Conservation (phyloP, 2,329 filamentous ascomycete genomes). For the Cladosporium oxysporum region DNA sequence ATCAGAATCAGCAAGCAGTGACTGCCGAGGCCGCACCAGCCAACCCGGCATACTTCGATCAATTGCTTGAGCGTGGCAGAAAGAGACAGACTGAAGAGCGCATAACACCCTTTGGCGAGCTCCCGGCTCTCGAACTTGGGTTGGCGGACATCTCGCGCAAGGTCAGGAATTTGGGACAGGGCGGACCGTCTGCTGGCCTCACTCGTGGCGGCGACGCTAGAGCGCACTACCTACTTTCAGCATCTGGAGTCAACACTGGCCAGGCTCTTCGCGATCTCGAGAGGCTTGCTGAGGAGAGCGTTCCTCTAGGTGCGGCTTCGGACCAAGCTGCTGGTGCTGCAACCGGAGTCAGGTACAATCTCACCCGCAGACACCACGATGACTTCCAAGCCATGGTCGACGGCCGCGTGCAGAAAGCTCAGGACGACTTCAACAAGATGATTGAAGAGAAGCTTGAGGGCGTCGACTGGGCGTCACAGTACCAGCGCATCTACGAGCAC, state of each 20-base stretch:
- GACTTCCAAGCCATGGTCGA: slow-evolving; percentile 60
- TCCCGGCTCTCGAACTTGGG: slow-evolving; percentile 87
- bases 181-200: slow-evolving; percentile 62
- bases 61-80: slow-evolving; percentile 63
- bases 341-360: slow-evolving; percentile 32
- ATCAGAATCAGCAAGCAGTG: slow-evolving; percentile 24
- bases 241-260: slow-evolving; percentile 87
- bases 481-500: slow-evolving; percentile 91
- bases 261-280: slow-evolving; percentile 79
- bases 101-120: slow-evolving; percentile 66
- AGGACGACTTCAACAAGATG: slow-evolving; percentile 89
- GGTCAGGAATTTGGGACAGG: slow-evolving; percentile 75
- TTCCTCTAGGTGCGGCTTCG: slow-evolving; percentile 1
- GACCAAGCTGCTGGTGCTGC: slow-evolving; percentile 14
- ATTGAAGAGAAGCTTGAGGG: slow-evolving; percentile 85
- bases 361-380: slow-evolving; percentile 48
- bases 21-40: slow-evolving; percentile 34
- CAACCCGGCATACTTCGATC: slow-evolving; percentile 65
- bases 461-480: slow-evolving; percentile 93
- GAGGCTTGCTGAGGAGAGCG: slow-evolving; percentile 29
- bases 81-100: slow-evolving; percentile 70
- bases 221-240: slow-evolving; percentile 86
- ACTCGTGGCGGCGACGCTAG: slow-evolving; percentile 49
- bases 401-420: slow-evolving; percentile 68
- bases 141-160: slow-evolving; percentile 79